These are phyloP conservation scores for Henningerozyma blattae DNA, from an alignment of 805 yeast genomes.

Conservation along the genomic window DNA sequence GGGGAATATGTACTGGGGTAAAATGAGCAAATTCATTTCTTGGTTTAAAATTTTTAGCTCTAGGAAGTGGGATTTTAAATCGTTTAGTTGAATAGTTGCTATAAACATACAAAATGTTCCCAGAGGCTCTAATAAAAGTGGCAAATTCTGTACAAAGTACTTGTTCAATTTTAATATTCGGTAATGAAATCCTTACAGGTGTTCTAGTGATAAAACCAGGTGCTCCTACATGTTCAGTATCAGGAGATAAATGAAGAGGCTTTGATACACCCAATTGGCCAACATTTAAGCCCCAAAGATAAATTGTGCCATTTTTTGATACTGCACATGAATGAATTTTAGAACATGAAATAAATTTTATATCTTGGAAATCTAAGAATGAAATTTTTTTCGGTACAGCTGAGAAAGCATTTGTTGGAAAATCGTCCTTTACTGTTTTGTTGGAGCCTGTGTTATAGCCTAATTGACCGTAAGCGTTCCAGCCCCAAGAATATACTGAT, in stretches of 20 bases:
- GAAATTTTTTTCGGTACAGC: slow-evolving; percentile 17
- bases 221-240: slow-evolving; percentile 35
- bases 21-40: slow-evolving; percentile 28
- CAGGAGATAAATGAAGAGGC: slow-evolving; percentile 29
- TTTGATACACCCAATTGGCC: slow-evolving; percentile 61
- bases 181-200: slow-evolving; percentile 12
- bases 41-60: slow-evolving; percentile 10
- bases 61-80: slow-evolving; percentile 30
- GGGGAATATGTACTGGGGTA: slow-evolving; percentile 16
- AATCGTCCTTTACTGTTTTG: slow-evolving; percentile 15
- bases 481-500: slow-evolving; percentile 71
- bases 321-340: slow-evolving; percentile 54
- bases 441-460: slow-evolving; percentile 35
- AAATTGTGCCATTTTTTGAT: slow-evolving; percentile 36
- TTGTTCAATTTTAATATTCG: slow-evolving; percentile 30
- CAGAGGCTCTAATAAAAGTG: slow-evolving; percentile 50
- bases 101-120: slow-evolving; percentile 52
- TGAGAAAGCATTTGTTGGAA: slow-evolving; percentile 12
- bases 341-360: slow-evolving; percentile 47
- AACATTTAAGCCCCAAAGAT: slow-evolving; percentile 66
- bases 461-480: slow-evolving; percentile 53
- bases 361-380: slow-evolving; percentile 9
- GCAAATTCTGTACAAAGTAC: slow-evolving; percentile 56
- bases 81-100: slow-evolving; percentile 45
- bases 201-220: slow-evolving; percentile 21